Evolutionary conservation across 2,329 filamentous ascomycete species (phyloP), one percentile per base, ranked within the genome.

Genomic region (Trichophyton rubrum): DNA sequence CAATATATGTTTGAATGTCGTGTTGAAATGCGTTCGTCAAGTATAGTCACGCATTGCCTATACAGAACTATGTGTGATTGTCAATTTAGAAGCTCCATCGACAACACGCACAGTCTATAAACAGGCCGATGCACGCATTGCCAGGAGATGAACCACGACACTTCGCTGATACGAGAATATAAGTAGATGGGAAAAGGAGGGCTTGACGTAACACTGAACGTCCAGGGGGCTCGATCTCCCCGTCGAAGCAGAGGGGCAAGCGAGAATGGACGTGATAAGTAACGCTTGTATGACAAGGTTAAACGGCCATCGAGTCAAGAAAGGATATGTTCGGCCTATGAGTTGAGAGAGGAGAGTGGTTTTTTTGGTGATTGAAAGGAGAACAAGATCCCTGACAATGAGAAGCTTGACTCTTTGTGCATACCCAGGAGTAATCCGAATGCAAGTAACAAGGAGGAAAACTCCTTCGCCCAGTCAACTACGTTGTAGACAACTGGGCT

Each of bases 261-360:
- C 49, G 33, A n/a, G n/a, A 20, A 27, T 35, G 49, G 35, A 55
- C n/a, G 49, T 55, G 49, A 55, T 35, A 38, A 35, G 49, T 35
- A 55, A 35, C 22, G 49, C 49, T 55, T 17, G 49, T 55, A 55
- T 55, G 49, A 38, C 49, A 35, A 55, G 49, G 49, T 55, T 9
- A 55, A 55, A 20, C 49, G 49, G 49, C 30, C 49, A 35, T 55
- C 9, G 17, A 20, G 27, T 20, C 27, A 17, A 8, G 49, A 27
- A 27, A 55, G 30, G 49, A 8, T 38, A 38, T 2, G 33, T 27
- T 17, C 49, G 49, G n/a, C n/a, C 49, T 33, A 15, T 17, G 24
- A 35, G 20, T 15, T 35, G 49, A 38, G 5, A n/a, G 27, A 49
- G 45, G 8, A n/a, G 13, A 9, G 15, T 27, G 33, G 33, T 38